Conservation (phyloP, 202 grass and related monocot genomes). For the Panicum hallii region DNA sequence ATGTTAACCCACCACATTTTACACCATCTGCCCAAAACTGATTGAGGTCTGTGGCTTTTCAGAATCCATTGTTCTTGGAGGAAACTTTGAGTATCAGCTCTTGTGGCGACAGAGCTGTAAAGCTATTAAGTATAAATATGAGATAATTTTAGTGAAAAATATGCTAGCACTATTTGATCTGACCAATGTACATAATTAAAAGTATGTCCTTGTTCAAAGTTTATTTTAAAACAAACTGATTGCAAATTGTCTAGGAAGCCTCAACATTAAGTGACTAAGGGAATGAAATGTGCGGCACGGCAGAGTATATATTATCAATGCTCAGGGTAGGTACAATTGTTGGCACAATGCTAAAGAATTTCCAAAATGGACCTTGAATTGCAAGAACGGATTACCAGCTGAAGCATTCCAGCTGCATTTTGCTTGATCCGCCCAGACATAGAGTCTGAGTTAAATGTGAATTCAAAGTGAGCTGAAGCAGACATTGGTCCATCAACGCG, state of each 20-base stretch:
- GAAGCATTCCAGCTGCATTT: conserved; percentile 15
- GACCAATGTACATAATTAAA: background rate
- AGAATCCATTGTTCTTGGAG: background rate
- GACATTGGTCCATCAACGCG: background rate
- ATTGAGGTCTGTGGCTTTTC: background rate
- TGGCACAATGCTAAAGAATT: conserved; percentile 18
- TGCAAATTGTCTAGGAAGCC: background rate
- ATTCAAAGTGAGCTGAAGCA: conserved; percentile 18
- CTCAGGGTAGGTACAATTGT: background rate
- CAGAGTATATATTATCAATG: background rate
- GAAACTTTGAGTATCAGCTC: background rate
- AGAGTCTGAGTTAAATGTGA: background rate
- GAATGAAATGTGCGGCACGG: background rate
- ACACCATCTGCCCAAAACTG: background rate
- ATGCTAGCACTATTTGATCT: background rate
- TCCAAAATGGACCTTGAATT: conserved; percentile 4
- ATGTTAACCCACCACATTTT: background rate
- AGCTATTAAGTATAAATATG: conserved; percentile 4
- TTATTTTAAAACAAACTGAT: background rate
- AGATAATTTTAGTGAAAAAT: background rate
- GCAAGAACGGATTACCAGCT: conserved; percentile 20
- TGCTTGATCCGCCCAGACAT: conserved; percentile 10
- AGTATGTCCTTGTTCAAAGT: background rate
- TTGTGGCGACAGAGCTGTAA: background rate
- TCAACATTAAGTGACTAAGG: conserved; percentile 17